phyloP scores from a whole-genome alignment of 2,329 filamentous ascomycete species.

The Didymella sp. region DNA sequence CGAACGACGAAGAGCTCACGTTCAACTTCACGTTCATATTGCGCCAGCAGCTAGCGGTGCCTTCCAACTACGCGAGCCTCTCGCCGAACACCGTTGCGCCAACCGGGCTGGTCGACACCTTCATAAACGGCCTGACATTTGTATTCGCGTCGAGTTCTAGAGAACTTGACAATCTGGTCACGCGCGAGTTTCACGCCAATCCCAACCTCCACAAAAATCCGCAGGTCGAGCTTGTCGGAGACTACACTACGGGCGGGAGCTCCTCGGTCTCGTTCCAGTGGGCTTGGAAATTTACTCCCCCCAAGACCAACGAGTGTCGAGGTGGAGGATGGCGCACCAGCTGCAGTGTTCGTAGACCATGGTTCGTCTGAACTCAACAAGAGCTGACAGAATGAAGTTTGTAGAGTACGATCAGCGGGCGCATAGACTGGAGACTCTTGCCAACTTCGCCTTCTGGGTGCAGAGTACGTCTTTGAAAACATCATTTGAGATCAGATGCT shows the following conservation, averaged over 20 bases:
- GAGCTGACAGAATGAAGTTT: constrained; percentile 65
- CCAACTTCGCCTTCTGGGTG: constrained; percentile 95
- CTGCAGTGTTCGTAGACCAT: constrained; percentile 72
- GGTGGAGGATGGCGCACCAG: constrained; percentile 94
- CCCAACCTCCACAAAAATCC: constrained; percentile 97
- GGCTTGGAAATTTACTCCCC: constrained; percentile 97
- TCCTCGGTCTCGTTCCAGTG: constrained; percentile 88
- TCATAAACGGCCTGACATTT: constrained; percentile 88
- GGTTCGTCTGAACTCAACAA: not conserved
- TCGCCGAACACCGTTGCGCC: constrained; percentile 58
- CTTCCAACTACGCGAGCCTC: constrained; percentile 52
- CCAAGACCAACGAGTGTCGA: constrained; percentile 79
- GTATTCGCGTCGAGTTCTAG: constrained; percentile 84
- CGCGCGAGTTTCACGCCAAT: constrained; percentile 93
- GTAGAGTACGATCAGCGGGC: constrained; percentile 96
- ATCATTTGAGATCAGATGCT: constrained; percentile 5
- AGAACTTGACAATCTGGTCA: constrained; percentile 93
- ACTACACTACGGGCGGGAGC: constrained; percentile 83
- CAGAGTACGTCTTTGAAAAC: constrained; percentile 64
- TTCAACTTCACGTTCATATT: constrained; percentile 94
- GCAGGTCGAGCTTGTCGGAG: constrained; percentile 94
- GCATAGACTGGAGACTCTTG: constrained; percentile 85
- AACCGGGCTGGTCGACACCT: constrained; percentile 66
- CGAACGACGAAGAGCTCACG: constrained; percentile 88
- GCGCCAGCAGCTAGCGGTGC: constrained; percentile 58